Conservation (phyloP, 306 rosid species). For the Begonia peltatifolia region DNA sequence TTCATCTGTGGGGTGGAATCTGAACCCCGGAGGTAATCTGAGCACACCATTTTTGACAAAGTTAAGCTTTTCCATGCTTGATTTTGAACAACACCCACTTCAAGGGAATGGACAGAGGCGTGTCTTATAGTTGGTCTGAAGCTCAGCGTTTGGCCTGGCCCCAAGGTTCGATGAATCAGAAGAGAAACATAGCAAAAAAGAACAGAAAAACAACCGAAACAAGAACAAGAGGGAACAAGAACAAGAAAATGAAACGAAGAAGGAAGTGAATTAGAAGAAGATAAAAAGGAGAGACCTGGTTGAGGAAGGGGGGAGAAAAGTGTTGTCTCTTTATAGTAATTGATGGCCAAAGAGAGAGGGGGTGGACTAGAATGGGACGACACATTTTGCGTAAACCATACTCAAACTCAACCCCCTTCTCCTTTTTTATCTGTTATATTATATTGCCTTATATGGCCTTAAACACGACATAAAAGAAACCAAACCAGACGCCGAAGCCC, state of each 20-base stretch:
- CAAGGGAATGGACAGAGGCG: background rate
- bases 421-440: conserved; percentile 19
- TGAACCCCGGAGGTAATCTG: conserved; percentile 84
- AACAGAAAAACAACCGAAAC: background rate
- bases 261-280: background rate
- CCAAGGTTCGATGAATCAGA: conserved; percentile 14
- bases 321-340: conserved; percentile 70
- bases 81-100: too few relatives aligned
- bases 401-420: conserved; percentile 34
- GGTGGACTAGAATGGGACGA: conserved; percentile 31
- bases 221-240: conserved; percentile 6
- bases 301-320: conserved; percentile 18
- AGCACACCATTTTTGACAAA: conserved; percentile 69
- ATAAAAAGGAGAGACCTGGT: background rate
- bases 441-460: background rate
- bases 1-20: conserved; percentile 92
- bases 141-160: background rate
- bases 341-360: conserved; percentile 17
- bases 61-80: conserved; percentile 37
- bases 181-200: conserved; percentile 7
- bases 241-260: conserved; percentile 10
- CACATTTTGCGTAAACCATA: conserved; percentile 75
- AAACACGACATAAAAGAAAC: background rate
- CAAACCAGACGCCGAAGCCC: background rate
- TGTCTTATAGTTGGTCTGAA: background rate